Evolutionary conservation across 768 basidiomycete genomes (phyloP).

Genomic region (Boletales sp.): DNA sequence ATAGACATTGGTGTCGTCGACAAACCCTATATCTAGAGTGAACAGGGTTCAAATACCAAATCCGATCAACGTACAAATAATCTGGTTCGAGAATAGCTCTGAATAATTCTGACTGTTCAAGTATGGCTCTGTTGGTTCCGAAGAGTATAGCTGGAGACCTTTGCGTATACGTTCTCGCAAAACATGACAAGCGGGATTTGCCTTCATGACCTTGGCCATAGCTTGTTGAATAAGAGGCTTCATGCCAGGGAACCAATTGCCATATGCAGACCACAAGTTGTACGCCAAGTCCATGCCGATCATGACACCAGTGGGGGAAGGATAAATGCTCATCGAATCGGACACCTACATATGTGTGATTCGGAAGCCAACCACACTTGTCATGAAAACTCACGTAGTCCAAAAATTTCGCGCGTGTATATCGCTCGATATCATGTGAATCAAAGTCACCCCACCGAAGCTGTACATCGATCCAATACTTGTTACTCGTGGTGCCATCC

Average conservation of each 20-base stretch:
- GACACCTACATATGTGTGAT: slow-evolving; percentile 54
- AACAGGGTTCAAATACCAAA: slow-evolving; percentile 4
- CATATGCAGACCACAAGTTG: slow-evolving; percentile 97
- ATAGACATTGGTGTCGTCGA: slow-evolving; percentile 99
- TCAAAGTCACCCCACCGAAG: slow-evolving; percentile 98
- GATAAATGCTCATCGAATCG: slow-evolving; percentile 98
- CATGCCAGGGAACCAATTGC: slow-evolving; percentile 99
- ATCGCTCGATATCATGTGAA: slow-evolving; percentile 97
- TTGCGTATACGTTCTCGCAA: slow-evolving; percentile 98
- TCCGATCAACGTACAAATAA: slow-evolving; percentile 64
- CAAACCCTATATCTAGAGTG: slow-evolving; percentile 68
- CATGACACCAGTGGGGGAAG: slow-evolving; percentile 97
- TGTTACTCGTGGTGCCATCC: slow-evolving; percentile 97
- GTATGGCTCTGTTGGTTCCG: slow-evolving; percentile 98
- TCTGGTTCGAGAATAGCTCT: slow-evolving; percentile 96
- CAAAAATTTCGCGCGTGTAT: slow-evolving; percentile 98
- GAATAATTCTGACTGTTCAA: slow-evolving; percentile 98
- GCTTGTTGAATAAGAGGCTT: slow-evolving; percentile 98
- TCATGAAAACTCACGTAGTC: slow-evolving; percentile 68
- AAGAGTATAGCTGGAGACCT: slow-evolving; percentile 96
- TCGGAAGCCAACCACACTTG: neutral
- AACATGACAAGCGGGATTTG: slow-evolving; percentile 96
- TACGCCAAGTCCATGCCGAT: slow-evolving; percentile 99
- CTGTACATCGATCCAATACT: slow-evolving; percentile 98
- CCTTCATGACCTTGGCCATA: slow-evolving; percentile 99